These are phyloP conservation scores for Sarocladium strictum DNA, from an alignment of 2,329 filamentous ascomycete genomes.

Conservation along the genomic window DNA sequence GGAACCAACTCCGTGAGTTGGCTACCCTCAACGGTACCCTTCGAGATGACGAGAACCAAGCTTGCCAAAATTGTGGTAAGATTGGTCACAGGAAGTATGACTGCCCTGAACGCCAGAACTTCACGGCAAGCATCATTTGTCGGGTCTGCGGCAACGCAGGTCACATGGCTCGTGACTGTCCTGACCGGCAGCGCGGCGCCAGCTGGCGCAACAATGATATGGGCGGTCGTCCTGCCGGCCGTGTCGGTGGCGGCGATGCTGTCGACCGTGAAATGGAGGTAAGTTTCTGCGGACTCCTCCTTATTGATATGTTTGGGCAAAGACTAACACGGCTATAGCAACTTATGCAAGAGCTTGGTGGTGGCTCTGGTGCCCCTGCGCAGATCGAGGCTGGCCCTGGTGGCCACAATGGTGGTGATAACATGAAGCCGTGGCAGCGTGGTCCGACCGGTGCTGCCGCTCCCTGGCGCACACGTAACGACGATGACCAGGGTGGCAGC, in stretches of 20 bases:
- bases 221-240: slow-evolving; percentile 51
- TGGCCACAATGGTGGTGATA: slow-evolving; percentile 35
- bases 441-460: slow-evolving; percentile 78
- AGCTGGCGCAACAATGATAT: slow-evolving; percentile 81
- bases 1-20: slow-evolving; percentile 95
- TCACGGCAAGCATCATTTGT: slow-evolving; percentile 98
- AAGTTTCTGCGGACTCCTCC: slow-evolving; percentile 29
- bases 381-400: slow-evolving; percentile 83
- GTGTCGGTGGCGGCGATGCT: slow-evolving; percentile 71
- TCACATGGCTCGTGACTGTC: slow-evolving; percentile 97
- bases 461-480: slow-evolving; percentile 63
- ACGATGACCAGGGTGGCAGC: slow-evolving; percentile 41
- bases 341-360: slow-evolving; percentile 96
- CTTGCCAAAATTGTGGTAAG: slow-evolving; percentile 98
- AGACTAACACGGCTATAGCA: slow-evolving; percentile 54
- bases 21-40: slow-evolving; percentile 97
- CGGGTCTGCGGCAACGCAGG: slow-evolving; percentile 96
- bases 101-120: slow-evolving; percentile 95
- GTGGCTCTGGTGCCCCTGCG: slow-evolving; percentile 63
- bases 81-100: slow-evolving; percentile 99
- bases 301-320: neutral
- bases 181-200: slow-evolving; percentile 82
- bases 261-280: slow-evolving; percentile 95
- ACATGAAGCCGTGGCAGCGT: slow-evolving; percentile 82
- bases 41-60: slow-evolving; percentile 98